Base-by-base conservation (phyloP, 116 monocot genomes). In the Zostera marina region DNA sequence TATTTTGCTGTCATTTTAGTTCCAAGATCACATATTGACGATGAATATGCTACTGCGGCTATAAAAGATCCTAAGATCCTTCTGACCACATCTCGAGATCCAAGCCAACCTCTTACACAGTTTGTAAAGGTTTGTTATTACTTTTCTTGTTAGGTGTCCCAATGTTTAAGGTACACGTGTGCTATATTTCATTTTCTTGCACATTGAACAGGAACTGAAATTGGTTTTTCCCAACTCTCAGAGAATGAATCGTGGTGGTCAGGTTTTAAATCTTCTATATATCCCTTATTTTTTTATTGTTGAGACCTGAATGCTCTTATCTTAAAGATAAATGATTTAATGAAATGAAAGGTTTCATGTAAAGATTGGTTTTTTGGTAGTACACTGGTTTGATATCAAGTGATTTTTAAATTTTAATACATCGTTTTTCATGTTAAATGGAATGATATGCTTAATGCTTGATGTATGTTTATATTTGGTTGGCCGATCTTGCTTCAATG, bases 171-270 rank as follows among this genome's bases (percentile, higher is more conserved):
- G 5, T 62, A 0, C 17, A 38, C 39, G 39, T 66, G 5, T 61
- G 20, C 15, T 47, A 14, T 24, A 20, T 42, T 51, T 59, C 44
- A n/a, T 44, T 12, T 61, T 47, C 8, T 62, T 76, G 14, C 14
- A 42, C 9, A 10, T n/a, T 39, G 39, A 2, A 24, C 68, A 98
- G 98, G 98, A 98, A 65, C 53, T 98, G 44, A 98, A 98, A 56
- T 63, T 98, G 56, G 72, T 98, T 52, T 90, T 98, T 48, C 98
- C 98, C 4, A 98, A 98, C 54, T 76, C 98, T 57, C 74, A 70
- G 65, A 77, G 90, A 53, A 90, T 90, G 83, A 98, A 98, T 77
- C 98, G 98, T 73, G 98, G 90, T 67, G 81, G 90, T n/a, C 98
- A 98, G 90, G 98, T 98, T 73, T n/a, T 14, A 41, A 10, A 41